Evolutionary conservation across 371 early-diverging fungal species (phyloP).

Genomic region (Ordospora pajunii): DNA sequence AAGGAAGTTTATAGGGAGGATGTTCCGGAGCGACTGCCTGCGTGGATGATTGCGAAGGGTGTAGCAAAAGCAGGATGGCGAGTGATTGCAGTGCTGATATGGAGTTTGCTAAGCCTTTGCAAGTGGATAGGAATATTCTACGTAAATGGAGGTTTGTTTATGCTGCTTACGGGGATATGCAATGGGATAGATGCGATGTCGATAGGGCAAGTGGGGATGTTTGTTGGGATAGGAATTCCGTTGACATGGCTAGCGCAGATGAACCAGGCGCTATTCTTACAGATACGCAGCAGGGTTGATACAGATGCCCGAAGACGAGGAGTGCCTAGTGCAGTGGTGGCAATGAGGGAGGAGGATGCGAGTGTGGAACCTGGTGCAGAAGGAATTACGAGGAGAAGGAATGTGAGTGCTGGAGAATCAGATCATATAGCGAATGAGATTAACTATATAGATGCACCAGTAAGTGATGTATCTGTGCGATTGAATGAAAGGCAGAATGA

Average conservation of each 20-base stretch:
- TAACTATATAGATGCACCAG: background rate
- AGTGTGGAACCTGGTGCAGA: background rate
- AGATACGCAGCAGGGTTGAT: background rate
- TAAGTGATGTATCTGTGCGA: too few relatives aligned
- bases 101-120: background rate
- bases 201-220: background rate
- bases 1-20: conserved; percentile 28
- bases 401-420: background rate
- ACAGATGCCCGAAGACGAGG: background rate
- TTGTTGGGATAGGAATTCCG: background rate
- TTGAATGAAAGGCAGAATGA: background rate
- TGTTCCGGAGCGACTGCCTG: conserved; percentile 10
- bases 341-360: background rate
- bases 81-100: background rate
- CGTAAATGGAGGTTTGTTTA: conserved; percentile 3
- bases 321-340: background rate
- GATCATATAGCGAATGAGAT: background rate
- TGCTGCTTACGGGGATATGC: background rate
- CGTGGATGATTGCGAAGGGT: background rate
- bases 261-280: background rate
- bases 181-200: too few relatives aligned
- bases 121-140: background rate
- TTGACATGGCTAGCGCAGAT: background rate
- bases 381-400: too few relatives aligned
- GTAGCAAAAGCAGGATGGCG: background rate